phyloP scores from a whole-genome alignment of 352 stramenopile genomes.

The Phytophthora pini region DNA sequence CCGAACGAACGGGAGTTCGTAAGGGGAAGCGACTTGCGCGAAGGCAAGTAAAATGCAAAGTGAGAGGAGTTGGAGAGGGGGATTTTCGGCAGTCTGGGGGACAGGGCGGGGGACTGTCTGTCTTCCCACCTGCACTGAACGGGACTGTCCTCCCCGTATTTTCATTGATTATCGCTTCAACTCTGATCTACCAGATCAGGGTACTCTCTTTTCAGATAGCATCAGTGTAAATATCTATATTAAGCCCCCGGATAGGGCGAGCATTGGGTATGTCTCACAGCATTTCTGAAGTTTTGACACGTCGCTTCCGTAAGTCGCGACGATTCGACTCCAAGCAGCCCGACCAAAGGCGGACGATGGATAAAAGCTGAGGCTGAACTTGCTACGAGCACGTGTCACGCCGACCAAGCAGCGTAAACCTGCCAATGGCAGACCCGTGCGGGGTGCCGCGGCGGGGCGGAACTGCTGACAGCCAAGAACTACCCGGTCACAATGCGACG shows the following conservation, averaged over 20 bases:
- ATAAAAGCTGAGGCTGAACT: conserved; percentile 16
- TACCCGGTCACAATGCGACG: conserved; percentile 13
- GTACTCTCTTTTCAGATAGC: neutral
- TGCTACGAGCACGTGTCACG: conserved; percentile 23
- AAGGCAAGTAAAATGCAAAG: conserved; percentile 28
- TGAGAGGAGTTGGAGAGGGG: conserved; percentile 12
- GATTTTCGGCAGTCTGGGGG: conserved; percentile 22
- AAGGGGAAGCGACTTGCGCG: conserved; percentile 10
- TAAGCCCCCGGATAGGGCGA: neutral
- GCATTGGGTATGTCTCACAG: conserved; percentile 22
- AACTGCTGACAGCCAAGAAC: conserved; percentile 11
- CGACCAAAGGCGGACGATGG: conserved; percentile 14
- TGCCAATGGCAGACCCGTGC: conserved; percentile 10
- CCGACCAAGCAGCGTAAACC: neutral
- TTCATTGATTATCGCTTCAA: conserved; percentile 13
- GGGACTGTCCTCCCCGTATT: neutral
- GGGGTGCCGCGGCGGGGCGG: neutral
- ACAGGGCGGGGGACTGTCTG: conserved; percentile 18
- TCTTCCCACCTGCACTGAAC: conserved; percentile 8
- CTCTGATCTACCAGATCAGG: conserved; percentile 4
- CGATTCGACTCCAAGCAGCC: conserved; percentile 22
- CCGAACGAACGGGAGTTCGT: conserved; percentile 7
- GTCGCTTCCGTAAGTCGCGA: conserved; percentile 9
- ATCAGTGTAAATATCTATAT: neutral
- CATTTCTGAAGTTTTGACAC: conserved; percentile 39